A percentile compares a stretch with the other conserved stretches of the same genome.
These are phyloP conservation scores for Vigna radiata DNA, from an alignment of 306 rosid species.

Conservation along the genomic window DNA sequence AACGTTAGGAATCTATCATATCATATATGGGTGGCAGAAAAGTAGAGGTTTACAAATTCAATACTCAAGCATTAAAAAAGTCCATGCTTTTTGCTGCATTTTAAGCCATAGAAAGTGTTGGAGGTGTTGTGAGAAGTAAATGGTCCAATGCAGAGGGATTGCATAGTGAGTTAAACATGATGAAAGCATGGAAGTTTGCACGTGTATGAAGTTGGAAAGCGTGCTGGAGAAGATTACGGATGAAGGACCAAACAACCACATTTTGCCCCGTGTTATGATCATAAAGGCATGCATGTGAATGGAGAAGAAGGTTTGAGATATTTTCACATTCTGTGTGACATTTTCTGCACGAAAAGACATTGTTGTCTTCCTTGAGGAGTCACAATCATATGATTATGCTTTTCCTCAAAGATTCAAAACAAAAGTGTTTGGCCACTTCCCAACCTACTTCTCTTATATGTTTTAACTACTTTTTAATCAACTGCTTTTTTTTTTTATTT, in stretches of 20 bases:
- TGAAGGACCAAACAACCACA: slow-evolving; percentile 29
- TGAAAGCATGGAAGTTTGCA: slow-evolving; percentile 22
- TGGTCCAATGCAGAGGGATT: background rate
- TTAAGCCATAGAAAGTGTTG: slow-evolving; percentile 33
- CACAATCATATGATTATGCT: background rate
- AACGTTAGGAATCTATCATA: slow-evolving; percentile 45
- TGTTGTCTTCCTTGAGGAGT: slow-evolving; percentile 1
- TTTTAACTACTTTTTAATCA: background rate
- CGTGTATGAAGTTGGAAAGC: background rate
- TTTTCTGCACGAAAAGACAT: slow-evolving; percentile 48
- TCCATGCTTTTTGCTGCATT: slow-evolving; percentile 13
- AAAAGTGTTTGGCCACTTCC: background rate
- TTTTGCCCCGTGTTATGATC: slow-evolving; percentile 22
- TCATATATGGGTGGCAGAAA: slow-evolving; percentile 33
- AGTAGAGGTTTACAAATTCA: slow-evolving; percentile 43
- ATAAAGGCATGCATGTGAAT: slow-evolving; percentile 18
- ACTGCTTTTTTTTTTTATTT: too few relatives aligned
- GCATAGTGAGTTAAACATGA: background rate
- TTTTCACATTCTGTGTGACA: slow-evolving; percentile 52
- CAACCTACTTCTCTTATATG: background rate
- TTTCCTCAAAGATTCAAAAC: background rate
- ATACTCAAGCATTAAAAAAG: slow-evolving; percentile 39
- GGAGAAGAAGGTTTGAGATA: background rate
- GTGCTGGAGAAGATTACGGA: background rate
- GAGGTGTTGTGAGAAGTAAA: background rate